These are phyloP conservation scores for Byssochlamys sp. DNA, from an alignment of 2,329 filamentous ascomycete species.

Conservation along the genomic window DNA sequence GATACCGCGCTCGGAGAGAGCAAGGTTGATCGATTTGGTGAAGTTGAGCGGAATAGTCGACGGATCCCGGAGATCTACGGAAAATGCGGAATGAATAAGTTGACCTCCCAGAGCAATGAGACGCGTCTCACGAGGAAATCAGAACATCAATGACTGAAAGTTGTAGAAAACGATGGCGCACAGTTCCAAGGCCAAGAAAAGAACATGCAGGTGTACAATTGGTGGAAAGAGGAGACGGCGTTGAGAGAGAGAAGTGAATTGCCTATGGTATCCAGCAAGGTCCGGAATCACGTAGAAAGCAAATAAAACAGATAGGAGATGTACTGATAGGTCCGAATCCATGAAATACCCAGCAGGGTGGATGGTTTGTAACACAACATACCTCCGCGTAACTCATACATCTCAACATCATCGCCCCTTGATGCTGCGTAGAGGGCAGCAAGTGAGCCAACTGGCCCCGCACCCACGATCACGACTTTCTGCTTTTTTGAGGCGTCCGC, in stretches of 20 bases:
- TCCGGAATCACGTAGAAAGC: not conserved
- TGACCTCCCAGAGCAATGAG: not conserved
- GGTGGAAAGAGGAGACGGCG: not conserved
- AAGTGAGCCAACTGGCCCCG: conserved; percentile 83
- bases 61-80: conserved; percentile 71
- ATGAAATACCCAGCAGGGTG: not conserved
- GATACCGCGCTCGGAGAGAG: conserved; percentile 85
- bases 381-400: conserved; percentile 91
- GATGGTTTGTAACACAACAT: conserved; percentile 25
- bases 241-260: not conserved
- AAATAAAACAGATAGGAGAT: not conserved
- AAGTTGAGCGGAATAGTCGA: conserved; percentile 82
- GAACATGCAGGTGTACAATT: not conserved
- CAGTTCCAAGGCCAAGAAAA: not conserved
- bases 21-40: conserved; percentile 96
- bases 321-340: not conserved
- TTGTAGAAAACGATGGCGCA: not conserved
- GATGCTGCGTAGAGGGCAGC: conserved; percentile 86
- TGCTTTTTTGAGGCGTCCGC: conserved; percentile 30
- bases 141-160: not conserved
- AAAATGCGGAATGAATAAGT: not conserved
- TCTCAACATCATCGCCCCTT: conserved; percentile 77
- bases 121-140: not conserved
- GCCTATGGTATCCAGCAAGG: not conserved
- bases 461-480: conserved; percentile 72